These are phyloP conservation scores for Arthrobotrys sphaeroides DNA, from an alignment of 2,329 filamentous ascomycete species.

Conservation along the genomic window DNA sequence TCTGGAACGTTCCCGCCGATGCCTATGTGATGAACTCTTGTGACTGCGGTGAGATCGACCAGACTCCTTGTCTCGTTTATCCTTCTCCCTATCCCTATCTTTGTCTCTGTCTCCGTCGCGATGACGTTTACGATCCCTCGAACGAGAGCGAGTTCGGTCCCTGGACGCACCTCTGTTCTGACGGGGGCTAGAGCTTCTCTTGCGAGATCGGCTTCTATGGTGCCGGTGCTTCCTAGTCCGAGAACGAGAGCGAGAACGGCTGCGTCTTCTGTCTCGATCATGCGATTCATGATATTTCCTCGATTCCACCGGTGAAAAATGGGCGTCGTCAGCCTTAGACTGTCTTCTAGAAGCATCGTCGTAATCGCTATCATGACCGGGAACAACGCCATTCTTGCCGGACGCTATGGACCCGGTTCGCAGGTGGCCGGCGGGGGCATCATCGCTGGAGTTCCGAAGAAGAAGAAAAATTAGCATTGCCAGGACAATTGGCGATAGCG, in stretches of 20 bases:
- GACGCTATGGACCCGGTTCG: conserved; percentile 45
- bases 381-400: conserved; percentile 28
- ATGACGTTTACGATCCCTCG: conserved; percentile 41
- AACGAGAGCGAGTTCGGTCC: conserved; percentile 47
- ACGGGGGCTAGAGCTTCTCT: conserved; percentile 51
- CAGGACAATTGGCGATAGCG: neutral
- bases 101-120: conserved; percentile 53
- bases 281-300: conserved; percentile 40
- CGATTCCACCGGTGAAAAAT: conserved; percentile 43
- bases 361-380: conserved; percentile 40
- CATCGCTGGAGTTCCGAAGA: conserved; percentile 19
- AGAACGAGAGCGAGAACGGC: conserved; percentile 54
- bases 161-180: conserved; percentile 29
- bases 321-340: conserved; percentile 32
- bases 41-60: conserved; percentile 55
- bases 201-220: conserved; percentile 55
- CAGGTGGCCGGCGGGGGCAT: conserved; percentile 19
- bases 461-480: conserved; percentile 14
- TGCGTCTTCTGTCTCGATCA: conserved; percentile 54
- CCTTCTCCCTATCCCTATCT: conserved; percentile 54
- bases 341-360: conserved; percentile 40
- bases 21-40: conserved; percentile 53
- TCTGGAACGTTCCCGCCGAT: conserved; percentile 46
- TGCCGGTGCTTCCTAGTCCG: conserved; percentile 52
- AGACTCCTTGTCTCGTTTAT: conserved; percentile 40